Percentiles rank a stretch among this genome's conserved stretches.
phyloP scores from a whole-genome alignment of 202 grass and related monocot species.

The Digitaria exilis region DNA sequence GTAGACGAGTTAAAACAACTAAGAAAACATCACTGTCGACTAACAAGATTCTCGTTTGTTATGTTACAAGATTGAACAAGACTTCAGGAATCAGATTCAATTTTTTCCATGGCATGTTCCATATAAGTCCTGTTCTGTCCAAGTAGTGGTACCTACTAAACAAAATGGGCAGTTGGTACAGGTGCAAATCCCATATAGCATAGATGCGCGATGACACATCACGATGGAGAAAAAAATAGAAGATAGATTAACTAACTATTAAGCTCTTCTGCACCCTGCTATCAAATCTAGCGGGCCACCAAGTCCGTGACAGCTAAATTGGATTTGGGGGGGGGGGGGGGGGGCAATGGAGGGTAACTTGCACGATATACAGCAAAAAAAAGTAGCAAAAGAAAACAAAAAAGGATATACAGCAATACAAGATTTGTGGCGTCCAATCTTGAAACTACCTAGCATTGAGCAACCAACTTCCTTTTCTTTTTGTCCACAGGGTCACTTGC shows the following conservation, averaged over 20 bases:
- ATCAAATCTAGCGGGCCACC: constrained; percentile 5
- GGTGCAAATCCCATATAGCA: not conserved
- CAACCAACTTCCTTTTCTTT: constrained; percentile 46
- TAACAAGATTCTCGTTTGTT: no score
- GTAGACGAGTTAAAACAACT: not conserved
- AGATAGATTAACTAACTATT: not conserved
- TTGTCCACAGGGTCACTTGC: constrained; percentile 34
- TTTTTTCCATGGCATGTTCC: not conserved
- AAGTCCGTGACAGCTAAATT: constrained; percentile 12
- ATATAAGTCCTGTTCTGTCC: not conserved
- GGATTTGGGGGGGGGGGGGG: no score
- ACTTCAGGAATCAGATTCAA: not conserved
- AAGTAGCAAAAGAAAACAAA: constrained; percentile 4
- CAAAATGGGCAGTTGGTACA: not conserved
- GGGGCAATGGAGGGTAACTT: not conserved
- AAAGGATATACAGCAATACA: constrained; percentile 28
- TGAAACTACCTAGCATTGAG: constrained; percentile 16
- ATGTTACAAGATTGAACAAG: not conserved
- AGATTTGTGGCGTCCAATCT: not conserved
- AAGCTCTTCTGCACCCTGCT: not conserved
- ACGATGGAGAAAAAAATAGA: no score
- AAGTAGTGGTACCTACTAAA: constrained; percentile 3
- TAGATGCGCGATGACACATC: no score
- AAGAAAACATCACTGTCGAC: not conserved
- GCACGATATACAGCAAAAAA: not conserved